Base-by-base conservation (phyloP, 2,329 filamentous ascomycete species). In the Nemania sp. region DNA sequence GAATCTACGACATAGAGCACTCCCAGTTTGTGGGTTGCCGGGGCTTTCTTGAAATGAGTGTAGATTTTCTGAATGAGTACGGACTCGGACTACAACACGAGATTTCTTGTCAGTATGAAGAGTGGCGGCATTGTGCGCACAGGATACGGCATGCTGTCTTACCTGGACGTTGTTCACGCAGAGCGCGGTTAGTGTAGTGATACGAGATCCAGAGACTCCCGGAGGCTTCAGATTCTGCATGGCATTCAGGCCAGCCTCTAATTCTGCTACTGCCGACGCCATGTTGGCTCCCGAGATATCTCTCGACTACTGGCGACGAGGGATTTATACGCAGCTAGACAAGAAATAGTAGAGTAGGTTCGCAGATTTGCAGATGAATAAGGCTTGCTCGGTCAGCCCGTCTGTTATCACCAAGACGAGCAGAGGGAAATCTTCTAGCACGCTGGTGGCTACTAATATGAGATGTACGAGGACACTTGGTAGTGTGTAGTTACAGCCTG, bases 1-100 rank as follows among this genome's bases (percentile, higher is more conserved):
- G 94, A 97, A 85, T 99, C 95, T 93, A 99, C 91, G 80, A 98
- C 93, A 88, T 99, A 99, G 80, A 99, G 89, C 74, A 97, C 93
- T 80, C 95, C 95, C 78, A 99, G 86, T 81, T 99, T 99, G 86
- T 99, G 94, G 76, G 92, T 96, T 75, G 87, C 87, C 62, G 92
- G 91, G 69, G 93, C 89, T 79, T 95, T 96, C 79, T 96, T 97
- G 84, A 98, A 96, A 74, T 97, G 93, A 68, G 93, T 96, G 80
- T 91, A 97, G 73, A 99, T 90, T 77, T 96, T 97, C 77, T 97
- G 92, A 71, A 98, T 91, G 73, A 99, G 87, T 71, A 93, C 88
- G 56, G 92, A 95, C 81, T 98, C 94, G 78, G 90, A 94, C 95
- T 97, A 80, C 65, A 73, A 71, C 20, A 46, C 52, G 51, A 54